A percentile compares a stretch with the other conserved stretches of the same genome.
These are phyloP conservation scores for Nakazawaea sp. DNA, from an alignment of 805 yeast species.

Conservation along the genomic window DNA sequence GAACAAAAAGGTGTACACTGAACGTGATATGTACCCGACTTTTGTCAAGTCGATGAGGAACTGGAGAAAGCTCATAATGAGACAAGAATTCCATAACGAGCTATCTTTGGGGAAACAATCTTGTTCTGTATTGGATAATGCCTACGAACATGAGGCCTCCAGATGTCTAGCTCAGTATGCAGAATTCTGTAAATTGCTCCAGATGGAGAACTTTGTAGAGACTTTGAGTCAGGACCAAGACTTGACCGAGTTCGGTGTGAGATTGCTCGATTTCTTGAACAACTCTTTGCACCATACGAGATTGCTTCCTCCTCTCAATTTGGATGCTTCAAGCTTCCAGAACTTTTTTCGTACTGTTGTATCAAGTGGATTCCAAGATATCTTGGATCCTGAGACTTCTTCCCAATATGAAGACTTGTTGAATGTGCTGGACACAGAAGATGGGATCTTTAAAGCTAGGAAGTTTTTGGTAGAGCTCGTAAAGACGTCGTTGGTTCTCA, in stretches of 20 bases:
- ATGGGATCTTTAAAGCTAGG: background rate
- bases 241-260: slow-evolving; percentile 4
- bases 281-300: background rate
- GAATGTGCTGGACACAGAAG: background rate
- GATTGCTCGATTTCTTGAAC: slow-evolving; percentile 3
- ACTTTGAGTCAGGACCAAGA: background rate
- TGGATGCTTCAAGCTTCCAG: background rate
- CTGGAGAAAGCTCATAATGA: slow-evolving; percentile 7
- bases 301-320: slow-evolving; percentile 4
- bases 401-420: background rate
- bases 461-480: background rate
- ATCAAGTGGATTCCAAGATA: slow-evolving; percentile 1
- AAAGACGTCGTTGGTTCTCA: background rate
- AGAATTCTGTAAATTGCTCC: background rate
- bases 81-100: slow-evolving; percentile 1
- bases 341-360: background rate
- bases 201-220: slow-evolving; percentile 1
- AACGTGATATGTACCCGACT: slow-evolving; percentile 5
- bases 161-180: background rate
- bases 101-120: background rate
- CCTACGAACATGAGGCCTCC: background rate
- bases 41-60: slow-evolving; percentile 4
- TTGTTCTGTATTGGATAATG: background rate
- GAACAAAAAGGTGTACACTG: background rate
- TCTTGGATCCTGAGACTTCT: background rate